Conservation (phyloP, 352 stramenopile species). For the Pythium plurisporium region DNA sequence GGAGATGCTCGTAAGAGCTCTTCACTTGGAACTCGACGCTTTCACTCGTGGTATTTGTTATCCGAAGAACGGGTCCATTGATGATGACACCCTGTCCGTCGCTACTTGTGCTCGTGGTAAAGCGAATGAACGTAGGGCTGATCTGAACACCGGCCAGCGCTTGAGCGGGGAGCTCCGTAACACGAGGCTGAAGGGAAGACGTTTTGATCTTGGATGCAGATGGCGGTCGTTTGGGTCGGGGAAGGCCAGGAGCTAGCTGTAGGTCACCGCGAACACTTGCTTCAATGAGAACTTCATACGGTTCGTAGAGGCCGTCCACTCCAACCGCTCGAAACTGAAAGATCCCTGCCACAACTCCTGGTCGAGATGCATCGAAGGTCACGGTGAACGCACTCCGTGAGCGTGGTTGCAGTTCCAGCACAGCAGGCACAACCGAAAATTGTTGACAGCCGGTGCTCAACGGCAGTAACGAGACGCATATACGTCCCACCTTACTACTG, state of each 20-base stretch:
- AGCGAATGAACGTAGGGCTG: slow-evolving; percentile 55
- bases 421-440: slow-evolving; percentile 69
- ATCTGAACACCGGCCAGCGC: slow-evolving; percentile 46
- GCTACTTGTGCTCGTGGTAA: slow-evolving; percentile 16
- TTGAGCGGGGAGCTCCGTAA: slow-evolving; percentile 43
- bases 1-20: slow-evolving; percentile 51
- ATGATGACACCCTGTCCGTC: neutral
- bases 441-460: slow-evolving; percentile 82
- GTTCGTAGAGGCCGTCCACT: slow-evolving; percentile 50
- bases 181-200: neutral
- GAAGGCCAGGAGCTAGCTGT: slow-evolving; percentile 13
- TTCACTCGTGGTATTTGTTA: slow-evolving; percentile 56
- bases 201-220: neutral
- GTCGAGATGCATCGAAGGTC: slow-evolving; percentile 51
- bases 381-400: slow-evolving; percentile 63
- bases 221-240: neutral
- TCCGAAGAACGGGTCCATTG: slow-evolving; percentile 22
- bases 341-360: slow-evolving; percentile 70
- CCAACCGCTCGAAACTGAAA: slow-evolving; percentile 83
- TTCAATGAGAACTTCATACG: slow-evolving; percentile 84
- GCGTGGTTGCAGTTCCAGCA: slow-evolving; percentile 62
- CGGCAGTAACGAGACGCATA: slow-evolving; percentile 76
- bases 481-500: slow-evolving; percentile 44
- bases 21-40: slow-evolving; percentile 47
- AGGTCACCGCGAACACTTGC: slow-evolving; percentile 53